Evolutionary conservation across 148 eudicot species (phyloP).

Genomic region (Salicornia ramosissima): DNA sequence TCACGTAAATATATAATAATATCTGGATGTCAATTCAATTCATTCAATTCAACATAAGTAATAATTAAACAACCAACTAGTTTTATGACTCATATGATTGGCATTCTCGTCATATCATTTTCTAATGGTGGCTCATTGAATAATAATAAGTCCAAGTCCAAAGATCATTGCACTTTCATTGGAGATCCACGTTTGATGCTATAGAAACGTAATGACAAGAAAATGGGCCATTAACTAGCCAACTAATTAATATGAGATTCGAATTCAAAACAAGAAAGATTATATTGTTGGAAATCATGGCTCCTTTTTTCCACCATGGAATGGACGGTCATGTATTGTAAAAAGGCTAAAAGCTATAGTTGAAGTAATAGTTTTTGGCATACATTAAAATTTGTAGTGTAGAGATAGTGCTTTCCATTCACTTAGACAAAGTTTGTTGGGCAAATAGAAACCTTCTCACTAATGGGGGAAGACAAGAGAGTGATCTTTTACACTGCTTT

Average conservation of each 20-base stretch:
- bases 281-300: not conserved
- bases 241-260: not conserved
- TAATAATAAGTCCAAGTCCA: slow-evolving; percentile 2
- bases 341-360: not conserved
- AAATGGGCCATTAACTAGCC: not conserved
- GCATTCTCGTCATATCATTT: too few relatives aligned
- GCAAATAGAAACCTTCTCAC: not conserved
- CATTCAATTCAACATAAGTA: too few relatives aligned
- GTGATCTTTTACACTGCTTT: too few relatives aligned
- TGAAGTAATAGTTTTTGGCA: not conserved
- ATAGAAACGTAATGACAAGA: not conserved
- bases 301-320: not conserved
- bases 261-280: not conserved
- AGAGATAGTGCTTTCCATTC: not conserved
- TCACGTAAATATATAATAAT: too few relatives aligned
- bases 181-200: not conserved
- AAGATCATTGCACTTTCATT: not conserved
- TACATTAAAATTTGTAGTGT: not conserved
- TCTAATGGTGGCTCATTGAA: not conserved
- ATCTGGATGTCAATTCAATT: too few relatives aligned
- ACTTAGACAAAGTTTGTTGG: not conserved
- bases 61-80: too few relatives aligned
- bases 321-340: slow-evolving; percentile 4
- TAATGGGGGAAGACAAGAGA: too few relatives aligned
- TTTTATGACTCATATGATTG: too few relatives aligned